Base-by-base conservation (phyloP, 441 rosid genomes). In the Gossypium davidsonii region DNA sequence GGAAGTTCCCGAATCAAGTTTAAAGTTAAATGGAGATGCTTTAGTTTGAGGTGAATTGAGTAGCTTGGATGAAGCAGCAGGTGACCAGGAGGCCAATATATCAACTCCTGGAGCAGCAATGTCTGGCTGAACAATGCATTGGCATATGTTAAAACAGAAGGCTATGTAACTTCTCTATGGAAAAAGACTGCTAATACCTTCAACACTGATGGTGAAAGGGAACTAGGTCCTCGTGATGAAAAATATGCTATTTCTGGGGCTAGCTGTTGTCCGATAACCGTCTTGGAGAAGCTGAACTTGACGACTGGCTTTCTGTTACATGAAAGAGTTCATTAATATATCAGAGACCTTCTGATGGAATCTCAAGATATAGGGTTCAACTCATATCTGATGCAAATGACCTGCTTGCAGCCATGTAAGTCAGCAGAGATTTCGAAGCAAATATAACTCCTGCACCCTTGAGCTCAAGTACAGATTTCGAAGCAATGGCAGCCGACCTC, bases 31-130 rank as follows among this genome's bases (percentile, higher is more conserved):
- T 2, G 89, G 82, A 9, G 89, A 76, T 0, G 72, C 72, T 79
- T 85, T 81, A 37, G 88, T 89, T 75, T 49, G 39, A 0, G 73
- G 78, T 4, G 85, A 79, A 6, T 76, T 73, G 0, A 48, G 25
- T n/a, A 77, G 75, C 28, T 85, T 91, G 49, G 87, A 83, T 20
- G 73, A 37, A 10, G 83, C 73, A 72, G 82, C 81, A 18, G 87
- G 92, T 1, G 81, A 80, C 97, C 98, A 91, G 1, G 97, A 95
- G 15, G 97, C 98, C 31, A 93, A 82, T 72, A 87, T 89, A 25
- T 78, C 74, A 0, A 83, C 97, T 73, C 96, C 93, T 14, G 97
- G 96, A 59, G 96, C 97, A 17, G 90, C 76, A 46, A 94, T 79
- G 81, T 94, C 97, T 58, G 98, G 98, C 97, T 92, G 90, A 75